Base-by-base conservation (phyloP, 208 protist species). In the Trypanosoma grayi region DNA sequence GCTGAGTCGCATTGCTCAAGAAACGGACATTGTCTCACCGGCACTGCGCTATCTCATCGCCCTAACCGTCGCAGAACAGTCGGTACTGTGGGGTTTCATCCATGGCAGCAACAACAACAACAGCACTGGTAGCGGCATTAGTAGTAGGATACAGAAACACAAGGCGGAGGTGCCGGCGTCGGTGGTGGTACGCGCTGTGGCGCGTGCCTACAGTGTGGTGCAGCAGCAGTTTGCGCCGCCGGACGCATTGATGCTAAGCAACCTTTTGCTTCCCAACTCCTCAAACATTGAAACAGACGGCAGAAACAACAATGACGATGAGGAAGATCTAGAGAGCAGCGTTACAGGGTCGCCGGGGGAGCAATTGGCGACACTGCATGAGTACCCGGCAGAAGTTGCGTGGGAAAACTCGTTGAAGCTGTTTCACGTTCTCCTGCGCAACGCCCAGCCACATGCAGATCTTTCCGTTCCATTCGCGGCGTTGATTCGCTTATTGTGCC, bases 1-100 rank as follows among this genome's bases (percentile, higher is more conserved):
- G 20, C 28, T 72, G 10, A 41, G 28, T n/a, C 57, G 41, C 2
- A 41, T 72, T 16, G 51, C 40, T 36, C 47, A 62, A 28, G 47
- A 65, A 30, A 51, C 55, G 16, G 25, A 57, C 16, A 28, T 72
- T 25, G 55, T 72, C 53, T 56, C 56, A 20, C 66, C 66, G 4
- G 4, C 50, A 13, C 14, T 72, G 25, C 66, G 66, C 4, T 60
- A 64, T 22, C 0, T 60, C 3, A 31, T 72, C 7, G 40, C 51
- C 7, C 39, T 64, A 0, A 60, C 31, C 14, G 66, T 72, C 0
- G 58, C 66, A 18, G 66, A 72, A 41, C 66, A 72, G 43, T 44
- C 57, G 6, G 52, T 50, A 25, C 22, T 72, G 14, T 72, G 66
- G 66, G 14, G 53, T 5, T 55, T 69, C 0, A 20, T 33, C 20